A percentile compares a stretch with the other conserved stretches of the same genome.
Evolutionary conservation across 225 moss, liverwort and hornwort genomes (phyloP).

Genomic region (Climacium dendroides): DNA sequence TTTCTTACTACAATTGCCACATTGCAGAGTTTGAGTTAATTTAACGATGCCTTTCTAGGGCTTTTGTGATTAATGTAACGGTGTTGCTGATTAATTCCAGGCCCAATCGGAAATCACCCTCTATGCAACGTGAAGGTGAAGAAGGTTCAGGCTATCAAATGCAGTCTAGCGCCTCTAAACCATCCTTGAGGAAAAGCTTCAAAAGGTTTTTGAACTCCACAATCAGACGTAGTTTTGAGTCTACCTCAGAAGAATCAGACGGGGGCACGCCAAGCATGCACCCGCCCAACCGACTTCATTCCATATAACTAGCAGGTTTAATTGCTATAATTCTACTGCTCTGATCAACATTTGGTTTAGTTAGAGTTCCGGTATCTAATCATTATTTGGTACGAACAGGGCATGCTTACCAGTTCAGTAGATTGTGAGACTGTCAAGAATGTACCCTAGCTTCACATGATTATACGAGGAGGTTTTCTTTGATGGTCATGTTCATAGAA

Average conservation of each 20-base stretch:
- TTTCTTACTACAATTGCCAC: not conserved
- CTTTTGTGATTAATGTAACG: not conserved
- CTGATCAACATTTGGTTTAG: not conserved
- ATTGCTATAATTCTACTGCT: not conserved
- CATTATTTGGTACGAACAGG: not conserved
- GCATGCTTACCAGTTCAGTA: not conserved
- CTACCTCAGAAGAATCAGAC: not conserved
- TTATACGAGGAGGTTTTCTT: not conserved
- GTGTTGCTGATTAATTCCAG: not conserved
- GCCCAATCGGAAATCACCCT: not conserved
- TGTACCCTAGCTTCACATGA: not conserved
- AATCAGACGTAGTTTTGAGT: not conserved
- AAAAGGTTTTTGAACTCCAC: not conserved
- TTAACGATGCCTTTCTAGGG: not conserved
- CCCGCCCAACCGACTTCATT: not conserved
- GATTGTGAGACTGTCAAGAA: not conserved
- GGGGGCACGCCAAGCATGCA: not conserved
- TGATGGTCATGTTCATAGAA: not conserved
- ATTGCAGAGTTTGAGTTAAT: not conserved
- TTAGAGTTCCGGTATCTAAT: not conserved
- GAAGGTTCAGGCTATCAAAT: not conserved
- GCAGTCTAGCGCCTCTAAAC: not conserved
- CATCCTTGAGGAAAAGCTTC: not conserved
- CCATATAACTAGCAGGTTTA: not conserved
- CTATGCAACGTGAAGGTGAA: not conserved